Base-by-base conservation (phyloP, 805 yeast species). In the Spathaspora hagerdaliae region DNA sequence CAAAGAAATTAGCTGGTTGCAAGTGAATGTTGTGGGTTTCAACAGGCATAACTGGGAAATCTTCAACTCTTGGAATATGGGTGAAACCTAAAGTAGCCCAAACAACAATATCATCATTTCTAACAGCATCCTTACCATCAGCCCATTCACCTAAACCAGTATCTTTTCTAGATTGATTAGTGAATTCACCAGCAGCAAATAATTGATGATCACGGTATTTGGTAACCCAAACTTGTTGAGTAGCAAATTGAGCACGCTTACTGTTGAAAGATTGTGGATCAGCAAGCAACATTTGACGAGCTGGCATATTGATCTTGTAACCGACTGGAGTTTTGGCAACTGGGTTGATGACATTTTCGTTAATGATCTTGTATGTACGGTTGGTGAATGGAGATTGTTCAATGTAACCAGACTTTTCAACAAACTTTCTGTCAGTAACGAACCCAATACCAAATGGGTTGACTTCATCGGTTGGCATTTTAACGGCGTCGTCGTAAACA, bases 21-120 rank as follows among this genome's bases (percentile, higher is more conserved):
- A 86, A 74, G 47, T 78, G 74, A 54, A 85, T 81, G 54, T 61
- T 67, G 70, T 84, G 82, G 51, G 81, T 82, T 67, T 86, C 95
- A 46, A 83, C 87, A 31, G 94, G 91, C 95, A 86, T 86, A 43
- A 86, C 91, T 41, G 95, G 95, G 84, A 87, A 86, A 64, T 86
- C 92, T 69, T 86, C 95, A 33, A 83, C 81, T 58, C 87, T 77
- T 56, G 94, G 94, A 57, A 85, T 78, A 61, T 86, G 95, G 3
- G 92, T 86, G 70, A 86, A 77, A 27, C 88, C 90, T 61, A 86
- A 63, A 39, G 94, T 85, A 52, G 87, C 85, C 91, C 92, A 86
- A 38, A 86, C 83, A 49, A 86, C 89, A 47, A 81, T 62, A 55
- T 86, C 91, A 14, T 82, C 82, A 64, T 85, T 78, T 78, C 91